A percentile compares a stretch with the other conserved stretches of the same genome.
Evolutionary conservation across 1,284 basidiomycete species (phyloP).

Genomic region (Volvariella volvacea): DNA sequence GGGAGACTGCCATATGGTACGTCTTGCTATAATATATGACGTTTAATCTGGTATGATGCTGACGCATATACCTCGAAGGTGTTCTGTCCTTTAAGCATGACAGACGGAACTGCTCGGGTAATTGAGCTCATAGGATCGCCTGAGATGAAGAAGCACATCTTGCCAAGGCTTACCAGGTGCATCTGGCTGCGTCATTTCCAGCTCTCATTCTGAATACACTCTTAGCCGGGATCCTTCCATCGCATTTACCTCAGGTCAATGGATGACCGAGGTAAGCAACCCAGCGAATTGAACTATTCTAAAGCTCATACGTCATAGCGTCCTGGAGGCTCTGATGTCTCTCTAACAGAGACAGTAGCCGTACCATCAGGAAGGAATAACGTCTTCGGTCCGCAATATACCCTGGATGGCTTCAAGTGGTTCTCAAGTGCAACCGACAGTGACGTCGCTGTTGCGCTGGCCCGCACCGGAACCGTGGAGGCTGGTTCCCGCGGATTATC

Average conservation of each 20-base stretch:
- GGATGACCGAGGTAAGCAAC: conserved; percentile 69
- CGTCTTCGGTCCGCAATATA: conserved; percentile 45
- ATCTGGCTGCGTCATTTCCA: not conserved
- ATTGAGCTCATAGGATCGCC: conserved; percentile 60
- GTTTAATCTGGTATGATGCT: conserved; percentile 2
- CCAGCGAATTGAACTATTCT: conserved; percentile 2
- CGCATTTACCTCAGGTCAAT: conserved; percentile 75
- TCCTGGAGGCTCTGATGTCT: conserved; percentile 74
- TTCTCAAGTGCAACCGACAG: conserved; percentile 81
- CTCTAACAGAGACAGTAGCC: conserved; percentile 68
- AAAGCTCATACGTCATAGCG: conserved; percentile 31
- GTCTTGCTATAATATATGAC: conserved; percentile 11
- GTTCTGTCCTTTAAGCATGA: conserved; percentile 72
- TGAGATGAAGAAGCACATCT: conserved; percentile 49
- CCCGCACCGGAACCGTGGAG: conserved; percentile 50
- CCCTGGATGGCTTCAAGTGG: conserved; percentile 73
- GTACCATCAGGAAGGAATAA: conserved; percentile 23
- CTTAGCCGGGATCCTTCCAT: conserved; percentile 51
- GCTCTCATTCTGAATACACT: conserved; percentile 1
- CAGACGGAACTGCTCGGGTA: conserved; percentile 68
- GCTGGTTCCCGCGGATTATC: conserved; percentile 60
- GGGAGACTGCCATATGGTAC: conserved; percentile 57
- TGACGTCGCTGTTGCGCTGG: conserved; percentile 65
- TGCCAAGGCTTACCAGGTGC: conserved; percentile 57
- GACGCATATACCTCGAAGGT: conserved; percentile 34